These are phyloP conservation scores for Anastatica hierochuntica DNA, from an alignment of 345 rosid species.

Conservation along the genomic window DNA sequence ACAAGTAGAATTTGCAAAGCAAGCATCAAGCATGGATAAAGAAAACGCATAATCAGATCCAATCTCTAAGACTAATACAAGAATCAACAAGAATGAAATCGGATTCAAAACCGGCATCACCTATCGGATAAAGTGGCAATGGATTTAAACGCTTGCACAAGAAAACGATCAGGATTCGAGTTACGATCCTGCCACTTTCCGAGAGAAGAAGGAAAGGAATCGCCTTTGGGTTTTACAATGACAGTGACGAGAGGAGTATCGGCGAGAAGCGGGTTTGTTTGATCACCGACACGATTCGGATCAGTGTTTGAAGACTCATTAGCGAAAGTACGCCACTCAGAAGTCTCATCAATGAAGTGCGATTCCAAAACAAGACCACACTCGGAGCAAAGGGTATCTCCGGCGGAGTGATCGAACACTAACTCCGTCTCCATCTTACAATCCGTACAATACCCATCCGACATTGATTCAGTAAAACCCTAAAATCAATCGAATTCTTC, in stretches of 20 bases:
- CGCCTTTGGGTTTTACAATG: constrained; percentile 93
- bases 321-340: constrained; percentile 98
- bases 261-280: constrained; percentile 76
- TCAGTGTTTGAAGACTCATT: constrained; percentile 89
- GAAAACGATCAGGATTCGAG: constrained; percentile 84
- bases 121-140: constrained; percentile 96
- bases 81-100: too few species aligned
- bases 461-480: constrained; percentile 33
- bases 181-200: constrained; percentile 99
- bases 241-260: constrained; percentile 96
- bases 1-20: background rate
- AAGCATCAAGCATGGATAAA: background rate
- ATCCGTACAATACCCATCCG: constrained; percentile 82
- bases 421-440: constrained; percentile 90
- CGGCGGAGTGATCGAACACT: constrained; percentile 95
- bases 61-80: too few species aligned
- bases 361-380: constrained; percentile 95
- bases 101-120: too few species aligned
- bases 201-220: constrained; percentile 76
- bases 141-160: constrained; percentile 83
- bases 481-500: constrained; percentile 1
- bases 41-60: background rate
- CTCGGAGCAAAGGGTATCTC: constrained; percentile 97
- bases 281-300: constrained; percentile 98
- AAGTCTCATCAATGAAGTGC: constrained; percentile 94